Percentiles rank a stretch among this genome's conserved stretches.
Conservation (phyloP, 2,329 filamentous ascomycete species). For the Trichoderma atroviride region DNA sequence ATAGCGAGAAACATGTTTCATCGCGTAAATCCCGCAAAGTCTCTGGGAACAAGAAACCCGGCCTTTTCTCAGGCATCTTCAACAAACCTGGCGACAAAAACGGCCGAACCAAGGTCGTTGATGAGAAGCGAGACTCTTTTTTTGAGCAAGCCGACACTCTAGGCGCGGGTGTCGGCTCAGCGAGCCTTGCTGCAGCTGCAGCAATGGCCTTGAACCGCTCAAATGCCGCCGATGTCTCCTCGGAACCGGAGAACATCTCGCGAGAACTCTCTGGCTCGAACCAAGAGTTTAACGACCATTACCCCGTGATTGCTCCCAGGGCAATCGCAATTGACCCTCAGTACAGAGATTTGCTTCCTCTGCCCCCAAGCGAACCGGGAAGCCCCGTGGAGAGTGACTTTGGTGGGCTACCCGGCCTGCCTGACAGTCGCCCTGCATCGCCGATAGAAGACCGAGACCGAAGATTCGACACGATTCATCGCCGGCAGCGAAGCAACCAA, state of each 20-base stretch:
- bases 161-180: constrained; percentile 69
- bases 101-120: constrained; percentile 31
- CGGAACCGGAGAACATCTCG: constrained; percentile 43
- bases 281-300: constrained; percentile 46
- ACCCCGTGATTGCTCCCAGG: constrained; percentile 61
- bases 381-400: constrained; percentile 45
- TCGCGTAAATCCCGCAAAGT: constrained; percentile 42
- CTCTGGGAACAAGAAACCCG: constrained; percentile 45
- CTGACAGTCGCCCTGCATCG: constrained; percentile 62
- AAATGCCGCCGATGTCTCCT: constrained; percentile 50
- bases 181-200: constrained; percentile 51
- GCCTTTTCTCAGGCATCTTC: constrained; percentile 54
- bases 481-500: constrained; percentile 52
- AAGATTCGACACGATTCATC: constrained; percentile 47
- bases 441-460: constrained; percentile 52
- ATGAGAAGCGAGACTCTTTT: constrained; percentile 61
- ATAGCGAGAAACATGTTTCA: constrained; percentile 51
- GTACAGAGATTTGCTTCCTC: constrained; percentile 65
- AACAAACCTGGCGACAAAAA: constrained; percentile 44
- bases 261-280: constrained; percentile 32
- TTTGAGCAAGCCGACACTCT: constrained; percentile 72
- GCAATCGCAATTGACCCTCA: constrained; percentile 67
- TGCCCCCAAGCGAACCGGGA: constrained; percentile 62
- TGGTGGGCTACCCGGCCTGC: constrained; percentile 55
- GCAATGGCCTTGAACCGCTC: constrained; percentile 46